Base-by-base conservation (phyloP, 768 basidiomycete genomes). In the Brasilioporus rufonigricans region DNA sequence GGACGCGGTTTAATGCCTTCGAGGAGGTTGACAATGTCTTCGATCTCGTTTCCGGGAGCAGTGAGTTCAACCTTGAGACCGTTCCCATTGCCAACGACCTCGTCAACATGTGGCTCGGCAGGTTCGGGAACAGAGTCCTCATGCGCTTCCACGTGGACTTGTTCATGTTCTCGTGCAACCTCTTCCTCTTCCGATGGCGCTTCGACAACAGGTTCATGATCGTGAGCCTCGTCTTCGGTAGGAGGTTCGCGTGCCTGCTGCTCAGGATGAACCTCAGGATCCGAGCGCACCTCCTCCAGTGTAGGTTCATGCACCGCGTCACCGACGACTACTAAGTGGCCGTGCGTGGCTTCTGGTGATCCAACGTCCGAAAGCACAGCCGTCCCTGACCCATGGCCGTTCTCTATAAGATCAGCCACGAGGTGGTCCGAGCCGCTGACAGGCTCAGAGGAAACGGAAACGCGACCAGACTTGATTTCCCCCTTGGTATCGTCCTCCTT, bases 21-120 rank as follows among this genome's bases (percentile, higher is more conserved):
- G 13, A 89, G 80, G 60, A 88, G 75, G 61, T 78, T 82, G 56
- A 90, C 82, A 49, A 89, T 82, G 52, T 82, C 81, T 67, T 83
- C 87, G 29, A 86, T 73, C 29, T 86, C 81, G 50, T 73, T 67
- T 16, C 66, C 76, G 14, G 46, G 29, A 19, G 46, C n/a, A 27
- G 23, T 5, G 14, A 23, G 35, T 29, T 50, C 62, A 13, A 41
- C 44, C 31, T 53, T 50, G 26, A 48, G 12, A 45, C 23, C 24
- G 21, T 61, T 40, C 47, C 59, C 59, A 11, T 62, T 64, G 38
- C 38, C 44, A 18, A 45, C 21, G 13, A 61, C 47, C 45, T 52
- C 50, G 29, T 29, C 27, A 33, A 44, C 27, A 52, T 52, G 56
- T 6, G 55, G 38, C 12, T 64, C 69, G 32, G 45, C 13, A 18